Conservation (phyloP, 1,139 yeast genomes). For the Kurtzmaniella natalensis region DNA sequence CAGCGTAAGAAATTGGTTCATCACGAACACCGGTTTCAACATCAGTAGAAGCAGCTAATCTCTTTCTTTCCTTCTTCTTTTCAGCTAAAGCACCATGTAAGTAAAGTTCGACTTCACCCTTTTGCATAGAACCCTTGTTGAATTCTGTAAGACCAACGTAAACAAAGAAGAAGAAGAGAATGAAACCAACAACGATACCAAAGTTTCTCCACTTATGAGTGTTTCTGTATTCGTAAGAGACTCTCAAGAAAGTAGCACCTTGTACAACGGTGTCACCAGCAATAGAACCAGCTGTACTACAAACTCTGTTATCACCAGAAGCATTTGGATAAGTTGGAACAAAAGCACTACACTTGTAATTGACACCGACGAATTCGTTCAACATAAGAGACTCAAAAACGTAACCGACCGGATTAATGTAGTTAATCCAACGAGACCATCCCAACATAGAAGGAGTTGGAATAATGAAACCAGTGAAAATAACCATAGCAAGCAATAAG, state of each 20-base stretch:
- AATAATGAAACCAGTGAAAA: slow-evolving; percentile 58
- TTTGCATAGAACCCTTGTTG: slow-evolving; percentile 73
- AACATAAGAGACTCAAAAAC: slow-evolving; percentile 53
- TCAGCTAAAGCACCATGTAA: slow-evolving; percentile 32
- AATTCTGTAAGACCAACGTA: slow-evolving; percentile 59
- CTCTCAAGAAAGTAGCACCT: slow-evolving; percentile 48
- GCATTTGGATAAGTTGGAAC: slow-evolving; percentile 34
- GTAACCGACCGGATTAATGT: slow-evolving; percentile 53
- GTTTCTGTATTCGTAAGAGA: slow-evolving; percentile 45
- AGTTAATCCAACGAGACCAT: slow-evolving; percentile 62
- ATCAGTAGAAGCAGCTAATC: slow-evolving; percentile 4
- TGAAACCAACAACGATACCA: slow-evolving; percentile 62
- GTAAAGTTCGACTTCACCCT: slow-evolving; percentile 77
- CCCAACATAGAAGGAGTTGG: slow-evolving; percentile 57
- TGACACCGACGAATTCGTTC: slow-evolving; percentile 50
- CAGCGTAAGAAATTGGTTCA: slow-evolving; percentile 6
- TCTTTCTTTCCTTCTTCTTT: slow-evolving; percentile 15
- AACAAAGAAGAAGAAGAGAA: slow-evolving; percentile 49
- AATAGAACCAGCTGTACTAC: slow-evolving; percentile 59
- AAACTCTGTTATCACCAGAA: slow-evolving; percentile 40
- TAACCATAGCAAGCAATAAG: slow-evolving; percentile 46
- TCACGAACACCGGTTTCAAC: slow-evolving; percentile 5
- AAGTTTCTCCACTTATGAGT: slow-evolving; percentile 79
- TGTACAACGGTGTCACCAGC: slow-evolving; percentile 51
- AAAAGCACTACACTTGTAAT: slow-evolving; percentile 42